These are phyloP conservation scores for Penicillium polonicum DNA, from an alignment of 2,329 filamentous ascomycete species.

Conservation along the genomic window DNA sequence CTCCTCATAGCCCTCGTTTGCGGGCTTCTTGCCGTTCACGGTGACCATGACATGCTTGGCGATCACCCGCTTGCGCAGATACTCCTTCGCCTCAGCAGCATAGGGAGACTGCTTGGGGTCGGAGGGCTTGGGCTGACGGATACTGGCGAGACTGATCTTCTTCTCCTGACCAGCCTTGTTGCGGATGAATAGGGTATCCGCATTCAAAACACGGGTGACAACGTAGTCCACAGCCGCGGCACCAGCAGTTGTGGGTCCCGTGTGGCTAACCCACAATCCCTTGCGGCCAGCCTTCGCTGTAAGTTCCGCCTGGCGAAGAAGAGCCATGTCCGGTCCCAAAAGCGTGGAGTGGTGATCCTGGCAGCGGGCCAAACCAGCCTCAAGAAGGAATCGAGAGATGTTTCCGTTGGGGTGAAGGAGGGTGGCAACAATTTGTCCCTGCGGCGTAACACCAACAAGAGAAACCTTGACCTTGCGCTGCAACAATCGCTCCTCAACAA, in stretches of 20 bases:
- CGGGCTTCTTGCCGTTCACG: slow-evolving; percentile 87
- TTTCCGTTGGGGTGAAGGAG: slow-evolving; percentile 87
- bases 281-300: slow-evolving; percentile 73
- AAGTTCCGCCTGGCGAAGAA: slow-evolving; percentile 82
- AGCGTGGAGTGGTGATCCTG: slow-evolving; percentile 94
- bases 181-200: slow-evolving; percentile 83
- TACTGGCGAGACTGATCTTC: slow-evolving; percentile 86
- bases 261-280: slow-evolving; percentile 78
- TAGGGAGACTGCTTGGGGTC: slow-evolving; percentile 87
- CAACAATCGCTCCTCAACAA: slow-evolving; percentile 80
- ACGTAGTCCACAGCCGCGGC: slow-evolving; percentile 69
- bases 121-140: slow-evolving; percentile 85
- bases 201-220: slow-evolving; percentile 80
- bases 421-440: slow-evolving; percentile 85
- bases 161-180: slow-evolving; percentile 84
- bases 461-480: slow-evolving; percentile 82
- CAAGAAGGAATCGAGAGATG: slow-evolving; percentile 86
- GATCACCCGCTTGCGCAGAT: slow-evolving; percentile 87
- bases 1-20: slow-evolving; percentile 86
- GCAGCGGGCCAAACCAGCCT: slow-evolving; percentile 86
- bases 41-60: slow-evolving; percentile 91
- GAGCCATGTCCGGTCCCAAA: slow-evolving; percentile 83
- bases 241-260: slow-evolving; percentile 61
- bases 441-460: slow-evolving; percentile 81
- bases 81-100: slow-evolving; percentile 92